Base-by-base conservation (phyloP, 2,329 filamentous ascomycete genomes). In the Chlorencoelia australis region DNA sequence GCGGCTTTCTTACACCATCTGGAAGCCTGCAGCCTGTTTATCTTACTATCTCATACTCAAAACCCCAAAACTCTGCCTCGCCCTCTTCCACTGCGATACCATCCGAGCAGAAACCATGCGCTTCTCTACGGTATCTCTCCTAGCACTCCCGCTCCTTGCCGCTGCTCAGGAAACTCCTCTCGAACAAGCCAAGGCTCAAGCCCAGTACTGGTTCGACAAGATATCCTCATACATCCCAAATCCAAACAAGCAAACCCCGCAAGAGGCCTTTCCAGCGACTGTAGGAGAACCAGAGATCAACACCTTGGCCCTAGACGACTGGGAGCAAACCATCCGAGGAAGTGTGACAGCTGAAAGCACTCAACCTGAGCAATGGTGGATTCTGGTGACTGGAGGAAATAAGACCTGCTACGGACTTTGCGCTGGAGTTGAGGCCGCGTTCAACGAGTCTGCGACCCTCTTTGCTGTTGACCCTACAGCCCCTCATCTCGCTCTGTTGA, bases 341-440 rank as follows among this genome's bases (percentile, higher is more conserved):
- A 71, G 75, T 19, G 73, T 81, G 40, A 65, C 73, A 42, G 60
- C 73, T 7, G 72, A 61, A 18, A 69, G 71, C 43, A 71, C 72
- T 8, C 68, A 62, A 6, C 79, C 82, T 4, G 79, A 81, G 60
- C 79, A 86, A 61, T 87, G 80, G 80, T 78, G 82, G 67, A 65
- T 89, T 43, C 68, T 82, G 48, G 63, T 85, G 48, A 82, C 77
- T 7, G 83, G 83, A 38, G 68, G 80, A 49, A 87, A 88, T 67
- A 80, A 77, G 64, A 86, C 82, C 20, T 89, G 83, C 45, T 53
- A 45, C 35, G 82, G 81, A 49, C 68, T 73, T 53, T 89, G 83
- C 60, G 67, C 55, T 27, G 66, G 64, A 42, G 61, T 79, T 35
- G 80, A 85, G 52, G 62, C 64, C 39, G 80, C 79, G 16, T 79